Percentiles rank a stretch among this genome's conserved stretches.
phyloP scores from a whole-genome alignment of 2,329 filamentous ascomycete species.

The Graphiopsis chlorocephala region DNA sequence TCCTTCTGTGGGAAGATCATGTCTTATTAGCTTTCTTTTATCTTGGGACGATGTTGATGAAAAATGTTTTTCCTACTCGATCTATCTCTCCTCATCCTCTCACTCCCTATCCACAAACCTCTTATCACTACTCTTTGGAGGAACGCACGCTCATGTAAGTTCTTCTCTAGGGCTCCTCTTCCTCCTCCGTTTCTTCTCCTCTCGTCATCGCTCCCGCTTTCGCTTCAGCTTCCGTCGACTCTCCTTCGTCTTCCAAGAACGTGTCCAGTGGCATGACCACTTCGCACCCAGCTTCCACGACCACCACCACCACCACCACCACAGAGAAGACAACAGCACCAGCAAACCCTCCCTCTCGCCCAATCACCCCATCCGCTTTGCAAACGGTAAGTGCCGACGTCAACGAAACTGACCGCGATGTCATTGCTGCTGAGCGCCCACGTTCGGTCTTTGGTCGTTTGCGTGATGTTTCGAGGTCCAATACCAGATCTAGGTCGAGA shows the following conservation, averaged over 20 bases:
- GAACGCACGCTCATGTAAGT: conserved; percentile 31
- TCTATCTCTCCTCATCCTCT: neutral
- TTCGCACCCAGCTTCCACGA: neutral
- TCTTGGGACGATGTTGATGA: conserved; percentile 17
- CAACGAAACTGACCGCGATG: neutral
- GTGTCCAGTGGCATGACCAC: neutral
- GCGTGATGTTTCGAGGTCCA: neutral
- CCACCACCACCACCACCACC: neutral
- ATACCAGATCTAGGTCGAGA: neutral
- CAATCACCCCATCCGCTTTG: neutral
- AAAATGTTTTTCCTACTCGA: conserved; percentile 8
- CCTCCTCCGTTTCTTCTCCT: conserved; percentile 13
- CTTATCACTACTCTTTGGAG: conserved; percentile 6
- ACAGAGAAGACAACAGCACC: neutral
- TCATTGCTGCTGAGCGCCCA: neutral
- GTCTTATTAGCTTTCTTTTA: conserved; percentile 16
- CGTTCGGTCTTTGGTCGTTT: conserved; percentile 5
- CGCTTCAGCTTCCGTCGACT: neutral
- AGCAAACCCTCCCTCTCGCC: neutral
- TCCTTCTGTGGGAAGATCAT: neutral
- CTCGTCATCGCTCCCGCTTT: conserved; percentile 6
- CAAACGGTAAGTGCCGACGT: neutral
- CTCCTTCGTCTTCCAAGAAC: neutral
- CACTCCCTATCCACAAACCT: neutral
- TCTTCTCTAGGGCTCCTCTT: conserved; percentile 19